Evolutionary conservation across 2,329 filamentous ascomycete genomes (phyloP), one percentile per base, ranked within the genome.

Genomic region (Apiospora saccharicola): DNA sequence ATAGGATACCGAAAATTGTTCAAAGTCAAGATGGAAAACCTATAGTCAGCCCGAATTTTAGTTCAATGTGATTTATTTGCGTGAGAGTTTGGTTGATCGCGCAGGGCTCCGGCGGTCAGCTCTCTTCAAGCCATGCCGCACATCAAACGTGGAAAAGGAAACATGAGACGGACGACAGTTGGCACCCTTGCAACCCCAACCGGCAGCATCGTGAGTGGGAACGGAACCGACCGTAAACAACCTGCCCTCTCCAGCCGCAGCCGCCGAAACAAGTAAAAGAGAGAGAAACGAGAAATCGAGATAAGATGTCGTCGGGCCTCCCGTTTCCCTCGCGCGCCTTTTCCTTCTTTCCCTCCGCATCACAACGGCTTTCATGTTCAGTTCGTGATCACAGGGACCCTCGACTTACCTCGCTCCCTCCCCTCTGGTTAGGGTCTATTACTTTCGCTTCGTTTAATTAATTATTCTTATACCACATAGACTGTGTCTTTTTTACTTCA

Each of bases 391-490:
- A n/a, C 3, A 3, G 8, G 30, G 53, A 3, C 57, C 57, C 57
- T 41, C 34, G 57, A 64, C 57, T 57, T 16, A 8, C 14, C 12
- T 49, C 46, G 37, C 37, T 14, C 24, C 24, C 49, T 30, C 8
- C 57, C 57, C 57, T 64, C 57, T 64, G 57, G 57, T 64, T 64
- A 64, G 57, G 57, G 57, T 64, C 57, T 22, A 41, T 41, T 41
- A 64, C 57, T 64, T 64, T 64, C 57, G 57, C 57, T 64, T 64
- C 57, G 57, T 64, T 22, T 64, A 41, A 41, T 64, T 64, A 64
- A 64, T 41, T 61, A 1, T 12, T 64, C 19, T 16, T 37, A 41
- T 37, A 30, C 34, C 5, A 30, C 34, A 41, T 64, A 64, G 57
- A 41, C 57, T 64, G 57, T 41, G 34, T 64, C 30, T 64, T 64